A percentile compares a stretch with the other conserved stretches of the same genome.
These are phyloP conservation scores for Saccharomyces eubayanus DNA, from an alignment of 805 yeast genomes.

Conservation along the genomic window DNA sequence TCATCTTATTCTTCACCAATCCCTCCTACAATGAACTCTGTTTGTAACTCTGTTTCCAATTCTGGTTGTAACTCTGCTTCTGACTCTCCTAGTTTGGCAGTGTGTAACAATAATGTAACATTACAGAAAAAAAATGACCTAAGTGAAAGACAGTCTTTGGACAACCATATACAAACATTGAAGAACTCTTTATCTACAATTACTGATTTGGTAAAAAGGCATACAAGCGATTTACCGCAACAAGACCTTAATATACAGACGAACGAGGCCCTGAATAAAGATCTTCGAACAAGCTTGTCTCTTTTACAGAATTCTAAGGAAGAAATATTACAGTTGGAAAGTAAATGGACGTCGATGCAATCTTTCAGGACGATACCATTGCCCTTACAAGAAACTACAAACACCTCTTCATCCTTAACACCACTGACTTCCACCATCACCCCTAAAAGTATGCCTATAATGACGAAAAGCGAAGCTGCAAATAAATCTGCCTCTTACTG, in stretches of 20 bases:
- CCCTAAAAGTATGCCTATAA: background rate
- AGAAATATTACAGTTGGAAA: background rate
- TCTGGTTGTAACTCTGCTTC: background rate
- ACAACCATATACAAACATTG: conserved; percentile 2
- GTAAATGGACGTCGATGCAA: background rate
- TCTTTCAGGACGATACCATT: background rate
- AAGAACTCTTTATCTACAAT: conserved; percentile 4
- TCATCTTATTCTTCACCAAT: background rate
- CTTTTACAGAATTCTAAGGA: background rate
- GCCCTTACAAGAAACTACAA: background rate
- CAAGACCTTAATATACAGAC: background rate
- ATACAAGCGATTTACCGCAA: background rate
- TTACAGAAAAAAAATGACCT: background rate
- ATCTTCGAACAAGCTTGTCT: background rate
- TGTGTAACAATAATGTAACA: background rate
- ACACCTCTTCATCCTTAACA: background rate
- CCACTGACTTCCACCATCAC: background rate
- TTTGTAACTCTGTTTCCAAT: background rate
- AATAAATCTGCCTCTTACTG: background rate
- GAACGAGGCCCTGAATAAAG: background rate
- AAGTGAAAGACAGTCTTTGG: conserved; percentile 3
- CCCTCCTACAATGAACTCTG: background rate
- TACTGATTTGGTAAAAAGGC: conserved; percentile 3
- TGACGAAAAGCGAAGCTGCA: background rate
- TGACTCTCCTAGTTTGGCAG: background rate